Evolutionary conservation across 2,329 filamentous ascomycete species (phyloP).

Genomic region (Calonectria multiphialidica): DNA sequence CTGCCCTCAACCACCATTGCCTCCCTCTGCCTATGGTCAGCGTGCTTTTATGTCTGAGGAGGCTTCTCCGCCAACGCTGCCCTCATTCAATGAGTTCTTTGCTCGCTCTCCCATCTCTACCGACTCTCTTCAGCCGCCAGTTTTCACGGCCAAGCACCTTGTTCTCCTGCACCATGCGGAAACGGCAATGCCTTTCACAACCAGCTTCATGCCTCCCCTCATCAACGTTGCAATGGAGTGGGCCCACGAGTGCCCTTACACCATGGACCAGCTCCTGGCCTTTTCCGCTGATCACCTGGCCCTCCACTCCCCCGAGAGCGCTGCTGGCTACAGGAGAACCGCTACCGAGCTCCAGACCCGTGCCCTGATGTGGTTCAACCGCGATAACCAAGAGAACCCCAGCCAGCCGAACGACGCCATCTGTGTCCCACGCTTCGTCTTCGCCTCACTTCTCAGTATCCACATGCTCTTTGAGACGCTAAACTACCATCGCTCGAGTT

Average conservation of each 20-base stretch:
- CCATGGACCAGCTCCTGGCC: slow-evolving; percentile 61
- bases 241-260: slow-evolving; percentile 54
- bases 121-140: slow-evolving; percentile 28
- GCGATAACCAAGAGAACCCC: slow-evolving; percentile 42
- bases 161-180: slow-evolving; percentile 54
- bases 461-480: slow-evolving; percentile 63
- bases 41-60: slow-evolving; percentile 19
- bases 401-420: slow-evolving; percentile 34
- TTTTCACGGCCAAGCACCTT: slow-evolving; percentile 54
- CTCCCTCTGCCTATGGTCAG: slow-evolving; percentile 29
- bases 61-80: slow-evolving; percentile 31
- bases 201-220: slow-evolving; percentile 37
- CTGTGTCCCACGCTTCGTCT: slow-evolving; percentile 58
- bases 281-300: slow-evolving; percentile 57
- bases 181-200: slow-evolving; percentile 39
- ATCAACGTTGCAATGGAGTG: slow-evolving; percentile 49
- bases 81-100: slow-evolving; percentile 38
- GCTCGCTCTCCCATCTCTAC: slow-evolving; percentile 30
- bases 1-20: slow-evolving; percentile 25
- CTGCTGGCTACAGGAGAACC: slow-evolving; percentile 43
- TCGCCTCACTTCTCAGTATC: slow-evolving; percentile 57
- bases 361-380: slow-evolving; percentile 54
- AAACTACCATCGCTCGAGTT: slow-evolving; percentile 49
- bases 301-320: slow-evolving; percentile 33
- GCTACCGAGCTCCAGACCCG: slow-evolving; percentile 60